Conservation (phyloP, 441 rosid species). For the Pelargonium myrrhifolium region DNA sequence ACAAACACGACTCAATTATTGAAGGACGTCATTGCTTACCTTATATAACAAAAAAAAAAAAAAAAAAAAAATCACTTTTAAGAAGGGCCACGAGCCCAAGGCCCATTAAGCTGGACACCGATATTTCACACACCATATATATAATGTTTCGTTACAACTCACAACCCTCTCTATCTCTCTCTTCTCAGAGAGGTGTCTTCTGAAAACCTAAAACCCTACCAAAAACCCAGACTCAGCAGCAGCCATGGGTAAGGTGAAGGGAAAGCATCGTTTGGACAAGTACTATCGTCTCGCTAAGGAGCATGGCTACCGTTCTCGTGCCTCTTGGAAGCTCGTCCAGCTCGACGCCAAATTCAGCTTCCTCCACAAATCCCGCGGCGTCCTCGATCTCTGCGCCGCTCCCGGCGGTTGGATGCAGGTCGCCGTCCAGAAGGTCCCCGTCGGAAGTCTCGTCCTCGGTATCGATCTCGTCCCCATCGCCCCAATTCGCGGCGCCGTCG, state of each 20-base stretch:
- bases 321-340: slow-evolving; percentile 81
- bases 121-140: no score
- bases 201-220: neutral
- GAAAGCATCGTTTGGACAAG: slow-evolving; percentile 77
- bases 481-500: slow-evolving; percentile 57
- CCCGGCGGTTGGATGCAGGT: slow-evolving; percentile 98
- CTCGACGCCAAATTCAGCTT: slow-evolving; percentile 62
- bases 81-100: no score
- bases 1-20: no score
- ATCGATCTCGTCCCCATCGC: slow-evolving; percentile 69
- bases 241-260: slow-evolving; percentile 70
- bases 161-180: no score
- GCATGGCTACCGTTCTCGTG: slow-evolving; percentile 88
- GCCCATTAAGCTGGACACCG: no score
- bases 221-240: neutral
- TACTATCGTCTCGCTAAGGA: slow-evolving; percentile 73
- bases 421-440: slow-evolving; percentile 72
- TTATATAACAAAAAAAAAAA: no score
- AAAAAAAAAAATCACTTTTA: no score
- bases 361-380: slow-evolving; percentile 56
- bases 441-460: slow-evolving; percentile 81
- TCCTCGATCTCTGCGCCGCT: slow-evolving; percentile 92
- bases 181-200: no score
- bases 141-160: no score
- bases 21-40: no score